Evolutionary conservation across 495 filamentous ascomycete species (phyloP), one percentile per base, ranked within the genome.

Genomic region (Aspergillus cristatus): DNA sequence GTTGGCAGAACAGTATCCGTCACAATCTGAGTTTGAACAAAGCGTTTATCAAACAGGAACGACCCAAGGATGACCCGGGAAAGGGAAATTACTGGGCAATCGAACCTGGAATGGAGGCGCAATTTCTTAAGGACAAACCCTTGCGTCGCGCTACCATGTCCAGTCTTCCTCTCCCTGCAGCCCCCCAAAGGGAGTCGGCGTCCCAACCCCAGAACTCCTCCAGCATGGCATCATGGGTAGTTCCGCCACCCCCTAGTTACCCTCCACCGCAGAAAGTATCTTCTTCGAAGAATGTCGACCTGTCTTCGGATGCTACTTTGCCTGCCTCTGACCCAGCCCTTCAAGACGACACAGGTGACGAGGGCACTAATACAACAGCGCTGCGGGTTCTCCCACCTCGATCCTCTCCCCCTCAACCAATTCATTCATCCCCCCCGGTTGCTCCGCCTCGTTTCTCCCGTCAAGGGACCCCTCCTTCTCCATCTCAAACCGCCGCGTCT

Each of bases 21-120:
- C 91, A 98, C 53, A 98, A 98, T 43, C 78, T 98, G n/a, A 94
- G 86, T 51, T 68, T 97, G 15, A 95, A 95, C 65, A 96, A 96
- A 57, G 82, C 83, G n/a, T 97, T 98, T 45, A 78, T 89, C 45
- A 97, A 96, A 59, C 83, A 93, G 54, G 87, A 95, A 58, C 74
- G 90, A 37, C 91, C 91, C 15, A 97, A 97, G 63, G 89, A 95
- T 61, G 91, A 98, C 53, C 87, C 89, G 1, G 91, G 91, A 38
- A 97, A 97, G 62, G 91, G 91, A n/a, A 88, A 95, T 59, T 97
- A 98, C 60, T 98, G 91, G 91, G 75, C 77, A 12, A 94, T 98
- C 49, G 76, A 86, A 50, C 71, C 76, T n/a, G 91, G 91, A 0
- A 80, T 81, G 60, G 91, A 98, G 56, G 65, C 76, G 14, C 79